Evolutionary conservation across 2,329 filamentous ascomycete species (phyloP).

Genomic region (Cercospora sesami): DNA sequence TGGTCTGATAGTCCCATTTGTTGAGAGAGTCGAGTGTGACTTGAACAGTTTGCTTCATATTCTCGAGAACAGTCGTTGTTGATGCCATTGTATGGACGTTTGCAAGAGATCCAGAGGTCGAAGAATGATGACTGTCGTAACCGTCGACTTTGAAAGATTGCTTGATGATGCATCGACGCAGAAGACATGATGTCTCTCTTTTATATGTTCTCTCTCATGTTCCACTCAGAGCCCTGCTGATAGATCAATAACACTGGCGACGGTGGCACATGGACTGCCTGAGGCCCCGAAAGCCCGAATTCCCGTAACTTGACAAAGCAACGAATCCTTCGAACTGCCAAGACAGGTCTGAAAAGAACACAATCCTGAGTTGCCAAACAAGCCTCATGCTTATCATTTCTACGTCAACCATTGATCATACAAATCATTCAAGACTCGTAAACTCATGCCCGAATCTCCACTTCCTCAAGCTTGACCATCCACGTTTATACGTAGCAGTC

Average conservation of each 20-base stretch:
- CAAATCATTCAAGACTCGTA: not conserved
- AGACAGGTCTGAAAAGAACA: not conserved
- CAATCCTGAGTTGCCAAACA: not conserved
- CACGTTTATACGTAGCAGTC: not conserved
- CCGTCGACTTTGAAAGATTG: not conserved
- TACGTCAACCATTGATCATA: not conserved
- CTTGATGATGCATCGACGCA: not conserved
- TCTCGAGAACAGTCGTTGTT: not conserved
- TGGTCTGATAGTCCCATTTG: not conserved
- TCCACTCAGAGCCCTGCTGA: not conserved
- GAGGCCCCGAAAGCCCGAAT: slow-evolving; percentile 13
- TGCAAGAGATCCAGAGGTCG: not conserved
- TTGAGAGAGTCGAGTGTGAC: not conserved
- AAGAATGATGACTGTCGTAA: not conserved
- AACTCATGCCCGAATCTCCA: not conserved
- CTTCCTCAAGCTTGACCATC: not conserved
- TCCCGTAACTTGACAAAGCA: slow-evolving; percentile 10
- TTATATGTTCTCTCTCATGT: not conserved
- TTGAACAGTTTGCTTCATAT: slow-evolving; percentile 4
- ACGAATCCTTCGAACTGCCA: not conserved
- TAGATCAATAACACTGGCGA: not conserved
- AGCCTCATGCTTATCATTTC: not conserved
- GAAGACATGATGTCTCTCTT: not conserved
- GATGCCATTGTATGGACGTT: not conserved
- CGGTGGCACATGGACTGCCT: not conserved